Evolutionary conservation across 495 filamentous ascomycete genomes (phyloP).

Genomic region (Rusavskia elegans): DNA sequence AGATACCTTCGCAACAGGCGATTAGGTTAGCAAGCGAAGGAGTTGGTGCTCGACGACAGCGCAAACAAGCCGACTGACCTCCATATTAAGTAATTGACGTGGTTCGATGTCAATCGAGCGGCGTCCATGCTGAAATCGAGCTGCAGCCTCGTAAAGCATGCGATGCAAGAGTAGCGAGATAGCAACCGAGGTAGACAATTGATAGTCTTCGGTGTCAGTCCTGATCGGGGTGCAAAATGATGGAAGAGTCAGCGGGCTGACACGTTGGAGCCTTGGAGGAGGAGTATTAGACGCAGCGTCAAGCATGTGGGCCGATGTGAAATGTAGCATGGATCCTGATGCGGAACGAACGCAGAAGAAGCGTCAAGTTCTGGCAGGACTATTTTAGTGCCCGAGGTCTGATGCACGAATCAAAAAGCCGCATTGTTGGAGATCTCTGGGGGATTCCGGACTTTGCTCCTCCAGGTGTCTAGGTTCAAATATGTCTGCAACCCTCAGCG

Average conservation of each 20-base stretch:
- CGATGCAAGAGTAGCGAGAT: not conserved
- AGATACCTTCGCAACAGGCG: conserved; percentile 47
- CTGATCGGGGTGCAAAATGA: not conserved
- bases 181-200: not conserved
- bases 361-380: not conserved
- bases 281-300: not conserved
- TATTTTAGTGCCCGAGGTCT: not conserved
- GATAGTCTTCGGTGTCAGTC: not conserved
- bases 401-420: conserved; percentile 1
- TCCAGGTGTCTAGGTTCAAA: not conserved
- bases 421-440: not conserved
- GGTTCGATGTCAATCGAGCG: conserved; percentile 62
- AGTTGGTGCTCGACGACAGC: not conserved
- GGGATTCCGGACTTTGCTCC: not conserved
- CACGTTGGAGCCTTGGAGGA: not conserved
- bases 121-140: conserved; percentile 26
- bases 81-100: conserved; percentile 98
- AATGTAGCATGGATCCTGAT: not conserved
- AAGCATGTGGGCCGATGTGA: not conserved
- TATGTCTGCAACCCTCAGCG: not conserved
- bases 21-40: not conserved
- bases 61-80: conserved; percentile 48
- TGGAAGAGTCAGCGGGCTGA: not conserved
- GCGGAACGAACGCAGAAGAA: not conserved
- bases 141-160: not conserved